Evolutionary conservation across 1,284 basidiomycete genomes (phyloP).

Genomic region (Ganoderma meredithae): DNA sequence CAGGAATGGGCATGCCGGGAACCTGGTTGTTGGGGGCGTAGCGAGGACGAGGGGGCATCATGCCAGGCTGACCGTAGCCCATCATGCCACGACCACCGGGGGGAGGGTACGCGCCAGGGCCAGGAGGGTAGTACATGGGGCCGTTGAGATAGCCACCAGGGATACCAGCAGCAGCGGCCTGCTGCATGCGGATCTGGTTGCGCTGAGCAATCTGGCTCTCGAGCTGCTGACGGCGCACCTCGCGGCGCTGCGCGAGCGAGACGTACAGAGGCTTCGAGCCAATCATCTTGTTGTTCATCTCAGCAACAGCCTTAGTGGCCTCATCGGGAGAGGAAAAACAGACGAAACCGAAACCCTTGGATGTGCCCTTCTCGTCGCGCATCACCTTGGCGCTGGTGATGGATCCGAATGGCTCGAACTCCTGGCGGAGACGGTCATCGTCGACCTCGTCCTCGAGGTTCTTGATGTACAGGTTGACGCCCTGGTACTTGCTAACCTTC

Average conservation of each 20-base stretch:
- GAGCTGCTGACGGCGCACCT: slow-evolving; percentile 97
- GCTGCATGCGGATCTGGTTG: slow-evolving; percentile 94
- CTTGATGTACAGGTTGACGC: slow-evolving; percentile 99
- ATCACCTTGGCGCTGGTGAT: slow-evolving; percentile 99
- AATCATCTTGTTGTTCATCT: slow-evolving; percentile 99
- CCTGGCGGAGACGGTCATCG: slow-evolving; percentile 92
- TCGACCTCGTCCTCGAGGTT: slow-evolving; percentile 95
- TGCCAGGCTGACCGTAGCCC: slow-evolving; percentile 82
- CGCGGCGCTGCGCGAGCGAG: slow-evolving; percentile 97
- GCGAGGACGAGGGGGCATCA: slow-evolving; percentile 88
- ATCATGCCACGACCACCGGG: slow-evolving; percentile 85
- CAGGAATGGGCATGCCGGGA: slow-evolving; percentile 77
- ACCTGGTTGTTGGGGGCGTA: slow-evolving; percentile 81
- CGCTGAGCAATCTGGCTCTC: slow-evolving; percentile 98
- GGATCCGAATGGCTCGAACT: slow-evolving; percentile 97
- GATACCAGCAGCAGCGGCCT: slow-evolving; percentile 87
- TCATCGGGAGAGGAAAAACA: slow-evolving; percentile 99
- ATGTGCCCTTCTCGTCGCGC: slow-evolving; percentile 92
- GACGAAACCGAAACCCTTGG: slow-evolving; percentile 99
- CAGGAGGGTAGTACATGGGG: slow-evolving; percentile 90
- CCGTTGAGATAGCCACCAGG: slow-evolving; percentile 85
- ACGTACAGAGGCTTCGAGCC: slow-evolving; percentile 99
- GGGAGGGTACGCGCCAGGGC: slow-evolving; percentile 81
- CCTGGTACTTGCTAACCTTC: slow-evolving; percentile 98
- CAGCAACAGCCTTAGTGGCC: slow-evolving; percentile 98